These are phyloP conservation scores for Talaromyces sp. DNA, from an alignment of 2,329 filamentous ascomycete genomes.

Conservation along the genomic window DNA sequence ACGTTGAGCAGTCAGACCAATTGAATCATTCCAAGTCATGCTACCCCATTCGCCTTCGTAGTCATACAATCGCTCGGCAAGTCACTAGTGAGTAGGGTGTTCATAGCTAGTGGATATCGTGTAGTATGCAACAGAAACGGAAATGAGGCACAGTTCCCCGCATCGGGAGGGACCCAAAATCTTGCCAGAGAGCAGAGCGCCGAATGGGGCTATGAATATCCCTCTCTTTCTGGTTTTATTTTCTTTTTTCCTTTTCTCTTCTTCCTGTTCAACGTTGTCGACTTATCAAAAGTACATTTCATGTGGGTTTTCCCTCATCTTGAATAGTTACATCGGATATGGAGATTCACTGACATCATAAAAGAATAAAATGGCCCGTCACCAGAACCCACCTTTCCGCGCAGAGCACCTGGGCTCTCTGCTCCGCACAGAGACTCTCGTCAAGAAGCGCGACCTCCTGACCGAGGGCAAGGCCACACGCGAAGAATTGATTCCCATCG, in stretches of 20 bases:
- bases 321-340: neutral
- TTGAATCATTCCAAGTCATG: neutral
- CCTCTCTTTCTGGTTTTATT: neutral
- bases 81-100: too few relatives aligned
- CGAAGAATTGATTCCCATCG: slow-evolving; percentile 58
- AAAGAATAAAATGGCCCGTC: slow-evolving; percentile 19
- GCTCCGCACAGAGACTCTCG: slow-evolving; percentile 61
- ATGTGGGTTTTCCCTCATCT: neutral
- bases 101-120: neutral
- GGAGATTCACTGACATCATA: neutral
- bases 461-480: slow-evolving; percentile 54
- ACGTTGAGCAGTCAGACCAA: neutral
- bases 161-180: neutral
- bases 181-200: neutral
- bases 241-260: neutral
- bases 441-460: slow-evolving; percentile 56
- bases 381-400: slow-evolving; percentile 59
- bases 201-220: neutral
- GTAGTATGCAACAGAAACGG: neutral
- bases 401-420: slow-evolving; percentile 71
- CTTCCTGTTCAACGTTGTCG: neutral
- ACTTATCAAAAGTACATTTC: too few relatives aligned
- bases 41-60: neutral
- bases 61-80: too few relatives aligned
- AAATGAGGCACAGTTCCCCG: slow-evolving; percentile 8